Evolutionary conservation across 1,284 basidiomycete genomes (phyloP), one percentile per base, ranked within the genome.

Genomic region (Rhodotorula sp.): DNA sequence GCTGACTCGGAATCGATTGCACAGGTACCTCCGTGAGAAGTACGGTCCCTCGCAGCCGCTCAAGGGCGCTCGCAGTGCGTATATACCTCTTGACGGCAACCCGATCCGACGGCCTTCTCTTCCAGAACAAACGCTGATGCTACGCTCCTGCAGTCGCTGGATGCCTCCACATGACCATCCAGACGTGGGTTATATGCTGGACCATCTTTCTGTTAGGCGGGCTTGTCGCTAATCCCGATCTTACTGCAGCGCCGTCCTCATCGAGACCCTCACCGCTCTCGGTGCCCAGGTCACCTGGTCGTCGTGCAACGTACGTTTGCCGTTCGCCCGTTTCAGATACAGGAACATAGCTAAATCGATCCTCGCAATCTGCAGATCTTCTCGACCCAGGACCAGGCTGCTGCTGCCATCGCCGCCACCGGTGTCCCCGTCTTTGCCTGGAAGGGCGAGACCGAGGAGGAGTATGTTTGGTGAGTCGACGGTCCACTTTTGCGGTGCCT

Each of bases 361-460:
- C 31, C 16, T 26, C 59, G 46, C 60, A 29, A 5, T 12, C 39
- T 15, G 16, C 57, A 71, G 70, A 99, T 99, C 83, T 99, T 97
- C 86, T 99, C 97, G 69, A 99, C 96, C 69, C 97, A 84, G 80
- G 96, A 99, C 84, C 96, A 99, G 84, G 96, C 96, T 73, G 97
- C 96, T 72, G 92, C 96, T 77, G 97, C 93, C 79, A 98, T 99
- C 79, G 96, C 96, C 75, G 96, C 95, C 39, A 97, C 97, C 74
- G 96, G 96, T 79, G 92, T 99, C 68, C 96, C 96, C 78, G 96
- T 99, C 81, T 99, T 90, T 82, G 97, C 96, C 75, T 99, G 96
- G 96, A 99, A 99, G 87, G 97, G 97, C 73, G 96, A 99, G 87
- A 97, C 95, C 70, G 97, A 99, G 83, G 96, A 98, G 84, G 96